Percentiles rank a stretch among this genome's conserved stretches.
These are phyloP conservation scores for Saururus chinensis DNA, from an alignment of 164 flowering plant species.

Conservation along the genomic window DNA sequence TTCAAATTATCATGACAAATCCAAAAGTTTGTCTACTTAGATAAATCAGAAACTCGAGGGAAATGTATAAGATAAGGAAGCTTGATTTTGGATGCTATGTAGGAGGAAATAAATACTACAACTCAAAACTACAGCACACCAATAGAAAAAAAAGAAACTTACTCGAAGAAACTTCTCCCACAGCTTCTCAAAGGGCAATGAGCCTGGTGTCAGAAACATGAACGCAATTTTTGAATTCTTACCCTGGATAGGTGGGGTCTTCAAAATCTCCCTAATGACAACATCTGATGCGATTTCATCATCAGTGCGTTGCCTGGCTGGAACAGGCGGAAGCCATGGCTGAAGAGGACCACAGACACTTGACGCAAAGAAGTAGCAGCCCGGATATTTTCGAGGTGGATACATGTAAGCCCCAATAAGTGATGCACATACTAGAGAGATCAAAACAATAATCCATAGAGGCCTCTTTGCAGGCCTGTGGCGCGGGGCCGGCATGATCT, in stretches of 20 bases:
- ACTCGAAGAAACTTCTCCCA: conserved; percentile 90
- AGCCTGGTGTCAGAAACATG: conserved; percentile 75
- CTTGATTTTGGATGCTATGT: too few relatives aligned
- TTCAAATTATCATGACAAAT: too few relatives aligned
- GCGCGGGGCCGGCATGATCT: conserved; percentile 56
- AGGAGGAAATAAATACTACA: too few relatives aligned
- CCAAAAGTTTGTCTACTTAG: neutral
- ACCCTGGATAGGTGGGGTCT: conserved; percentile 30
- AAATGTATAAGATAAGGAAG: too few relatives aligned
- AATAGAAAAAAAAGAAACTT: conserved; percentile 12
- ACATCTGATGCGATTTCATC: conserved; percentile 75
- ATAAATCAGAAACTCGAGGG: neutral
- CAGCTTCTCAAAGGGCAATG: conserved; percentile 83
- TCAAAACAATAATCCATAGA: conserved; percentile 70
- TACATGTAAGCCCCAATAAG: conserved; percentile 67
- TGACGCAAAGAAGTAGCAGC: conserved; percentile 66
- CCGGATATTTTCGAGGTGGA: conserved; percentile 49
- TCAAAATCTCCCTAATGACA: conserved; percentile 60
- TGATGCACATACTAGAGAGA: conserved; percentile 59
- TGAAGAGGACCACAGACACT: conserved; percentile 46
- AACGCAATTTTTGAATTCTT: conserved; percentile 76
- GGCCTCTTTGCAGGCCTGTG: conserved; percentile 69
- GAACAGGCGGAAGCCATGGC: conserved; percentile 76
- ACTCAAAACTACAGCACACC: neutral
- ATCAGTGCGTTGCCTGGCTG: conserved; percentile 64